Base-by-base conservation (phyloP, 1,284 basidiomycete genomes). In the Afroboletus lepidellus region DNA sequence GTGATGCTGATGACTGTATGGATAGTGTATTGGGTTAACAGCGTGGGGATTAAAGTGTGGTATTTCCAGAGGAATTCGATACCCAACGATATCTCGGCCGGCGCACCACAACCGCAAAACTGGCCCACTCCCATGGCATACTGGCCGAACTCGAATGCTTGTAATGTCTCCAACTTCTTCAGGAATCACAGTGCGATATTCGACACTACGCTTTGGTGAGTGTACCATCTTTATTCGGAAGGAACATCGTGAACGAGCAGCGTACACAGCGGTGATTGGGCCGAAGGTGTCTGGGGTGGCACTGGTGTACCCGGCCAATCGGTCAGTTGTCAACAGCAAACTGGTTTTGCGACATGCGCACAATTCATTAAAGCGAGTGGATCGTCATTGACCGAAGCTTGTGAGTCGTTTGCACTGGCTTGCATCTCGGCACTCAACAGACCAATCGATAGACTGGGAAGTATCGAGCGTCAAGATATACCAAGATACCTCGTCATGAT, bases 231-330 rank as follows among this genome's bases (percentile, higher is more conserved):
- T 57, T 29, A 64, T 48, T 57, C 60, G 46, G 38, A 56, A 21
- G 11, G 33, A 25, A 27, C 16, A 45, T 39, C 13, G 27, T 56
- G 32, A n/a, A 38, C 39, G 12, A 30, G 50, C 50, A 48, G 25
- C 50, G 21, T 57, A n/a, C 61, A 92, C 61, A 92, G 91, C 61
- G 92, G 92, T 56, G 88, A 93, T 60, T 95, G 91, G 94, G 92
- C 92, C 13, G 83, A 85, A 46, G 76, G 75, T 39, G 86, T 82
- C n/a, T 95, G 92, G 92, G 74, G 69, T 46, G 57, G 70, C 24
- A 72, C 84, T 41, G 87, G 87, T 38, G 76, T 84, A 54, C 87
- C 89, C 7, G 92, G 92, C 46, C 90, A 94, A 71, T 81, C 80
- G 6, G 77, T 85, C 66, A 90, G 86, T 63, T 96, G 93, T 64